These are phyloP conservation scores for Backusella psychrophila DNA, from an alignment of 192 early-diverging fungal species.

Conservation along the genomic window DNA sequence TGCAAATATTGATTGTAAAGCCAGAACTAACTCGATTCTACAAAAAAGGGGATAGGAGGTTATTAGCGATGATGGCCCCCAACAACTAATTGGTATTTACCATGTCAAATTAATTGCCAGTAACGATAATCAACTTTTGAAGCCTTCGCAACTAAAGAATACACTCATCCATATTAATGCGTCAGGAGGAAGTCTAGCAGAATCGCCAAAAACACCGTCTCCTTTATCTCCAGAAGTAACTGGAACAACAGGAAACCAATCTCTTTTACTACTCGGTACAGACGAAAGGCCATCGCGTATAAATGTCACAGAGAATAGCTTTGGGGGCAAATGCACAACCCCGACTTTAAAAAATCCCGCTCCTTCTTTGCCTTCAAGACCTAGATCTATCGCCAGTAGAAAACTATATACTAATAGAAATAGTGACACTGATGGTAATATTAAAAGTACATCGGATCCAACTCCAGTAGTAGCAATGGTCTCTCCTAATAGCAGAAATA, in stretches of 20 bases:
- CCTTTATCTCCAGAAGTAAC: background rate
- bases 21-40: background rate
- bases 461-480: background rate
- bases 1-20: background rate
- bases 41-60: background rate
- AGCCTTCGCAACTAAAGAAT: background rate
- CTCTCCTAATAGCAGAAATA: background rate
- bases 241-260: background rate
- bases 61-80: background rate
- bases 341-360: constrained; percentile 4
- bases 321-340: background rate
- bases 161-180: background rate
- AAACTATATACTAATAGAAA: background rate
- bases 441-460: background rate
- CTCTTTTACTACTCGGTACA: background rate
- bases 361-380: constrained; percentile 20
- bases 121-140: background rate
- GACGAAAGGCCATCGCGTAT: background rate
- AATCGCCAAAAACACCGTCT: background rate
- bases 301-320: background rate
- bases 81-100: background rate
- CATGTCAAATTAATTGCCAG: background rate
- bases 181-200: background rate
- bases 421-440: background rate
- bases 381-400: constrained; percentile 6